phyloP scores from a whole-genome alignment of 2,329 filamentous ascomycete species.

The Pseudocercospora fuligena region DNA sequence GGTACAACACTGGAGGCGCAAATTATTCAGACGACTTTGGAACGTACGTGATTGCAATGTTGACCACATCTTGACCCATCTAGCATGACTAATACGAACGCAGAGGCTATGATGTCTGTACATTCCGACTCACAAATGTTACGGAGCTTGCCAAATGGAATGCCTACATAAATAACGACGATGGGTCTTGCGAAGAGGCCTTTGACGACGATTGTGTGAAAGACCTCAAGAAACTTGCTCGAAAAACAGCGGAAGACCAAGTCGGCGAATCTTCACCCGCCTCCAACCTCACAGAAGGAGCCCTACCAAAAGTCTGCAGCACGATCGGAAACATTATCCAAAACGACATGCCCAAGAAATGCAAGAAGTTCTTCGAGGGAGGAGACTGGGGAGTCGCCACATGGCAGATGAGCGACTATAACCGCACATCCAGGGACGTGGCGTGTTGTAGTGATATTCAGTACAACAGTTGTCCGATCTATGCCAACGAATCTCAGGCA shows the following conservation, averaged over 20 bases:
- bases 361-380: background rate
- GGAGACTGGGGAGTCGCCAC: background rate
- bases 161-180: background rate
- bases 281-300: background rate
- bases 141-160: background rate
- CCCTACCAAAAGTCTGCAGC: slow-evolving; percentile 1
- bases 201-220: background rate
- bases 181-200: background rate
- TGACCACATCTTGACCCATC: background rate
- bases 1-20: slow-evolving; percentile 5
- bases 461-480: slow-evolving; percentile 5
- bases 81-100: background rate
- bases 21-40: slow-evolving; percentile 6
- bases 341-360: background rate
- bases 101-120: slow-evolving; percentile 14
- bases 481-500: slow-evolving; percentile 5
- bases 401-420: slow-evolving; percentile 1
- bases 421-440: background rate
- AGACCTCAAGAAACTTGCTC: background rate
- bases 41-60: background rate
- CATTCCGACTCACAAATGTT: background rate
- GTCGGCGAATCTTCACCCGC: background rate
- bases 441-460: slow-evolving; percentile 2
- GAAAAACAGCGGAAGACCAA: background rate
- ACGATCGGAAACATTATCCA: background rate